These are phyloP conservation scores for Volvox reticuliferus DNA, from an alignment of 139 green algal genomes.

Conservation along the genomic window DNA sequence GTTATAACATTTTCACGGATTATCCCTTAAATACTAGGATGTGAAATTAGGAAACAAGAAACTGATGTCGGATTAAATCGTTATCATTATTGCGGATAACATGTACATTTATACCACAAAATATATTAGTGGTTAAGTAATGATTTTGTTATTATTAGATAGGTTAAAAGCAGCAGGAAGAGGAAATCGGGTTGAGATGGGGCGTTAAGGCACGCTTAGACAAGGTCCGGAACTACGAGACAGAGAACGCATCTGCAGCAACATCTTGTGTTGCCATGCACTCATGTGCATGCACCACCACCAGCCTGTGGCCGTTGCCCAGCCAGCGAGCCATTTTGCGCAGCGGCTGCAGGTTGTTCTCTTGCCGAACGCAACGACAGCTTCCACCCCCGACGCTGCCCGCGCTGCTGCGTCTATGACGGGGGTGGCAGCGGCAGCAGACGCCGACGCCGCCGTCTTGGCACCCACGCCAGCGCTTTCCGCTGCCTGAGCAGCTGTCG, in stretches of 20 bases:
- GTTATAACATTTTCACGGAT: too few relatives aligned
- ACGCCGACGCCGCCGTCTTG: not conserved
- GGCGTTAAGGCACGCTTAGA: too few relatives aligned
- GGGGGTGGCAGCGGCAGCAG: not conserved
- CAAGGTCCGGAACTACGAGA: too few relatives aligned
- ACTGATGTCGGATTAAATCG: too few relatives aligned
- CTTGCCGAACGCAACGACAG: not conserved
- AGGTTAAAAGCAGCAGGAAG: too few relatives aligned
- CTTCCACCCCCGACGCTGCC: not conserved
- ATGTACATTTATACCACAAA: too few relatives aligned
- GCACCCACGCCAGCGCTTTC: not conserved
- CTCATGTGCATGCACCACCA: not conserved
- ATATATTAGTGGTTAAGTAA: too few relatives aligned
- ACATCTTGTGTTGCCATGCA: constrained; percentile 1
- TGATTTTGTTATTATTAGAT: too few relatives aligned
- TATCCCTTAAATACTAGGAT: too few relatives aligned
- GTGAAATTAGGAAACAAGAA: too few relatives aligned
- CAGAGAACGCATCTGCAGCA: not conserved
- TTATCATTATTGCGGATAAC: too few relatives aligned
- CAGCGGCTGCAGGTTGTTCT: not conserved
- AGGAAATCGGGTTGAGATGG: too few relatives aligned
- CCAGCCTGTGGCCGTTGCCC: not conserved
- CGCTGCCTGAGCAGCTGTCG: not conserved
- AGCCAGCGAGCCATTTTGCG: not conserved
- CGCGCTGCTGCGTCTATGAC: not conserved